These are phyloP conservation scores for Tolypocladium guangdongense DNA, from an alignment of 2,329 filamentous ascomycete species.

Conservation along the genomic window DNA sequence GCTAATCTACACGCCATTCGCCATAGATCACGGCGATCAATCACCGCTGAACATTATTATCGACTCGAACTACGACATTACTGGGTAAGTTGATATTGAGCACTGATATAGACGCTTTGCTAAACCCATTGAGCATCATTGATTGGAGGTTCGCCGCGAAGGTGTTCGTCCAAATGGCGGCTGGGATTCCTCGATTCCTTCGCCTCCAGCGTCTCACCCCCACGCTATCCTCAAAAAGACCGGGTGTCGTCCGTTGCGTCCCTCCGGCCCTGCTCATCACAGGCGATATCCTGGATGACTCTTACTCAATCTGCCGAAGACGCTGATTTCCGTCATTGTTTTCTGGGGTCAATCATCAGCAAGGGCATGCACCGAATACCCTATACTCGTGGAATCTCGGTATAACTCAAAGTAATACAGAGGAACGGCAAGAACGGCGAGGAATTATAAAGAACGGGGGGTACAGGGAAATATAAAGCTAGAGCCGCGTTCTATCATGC, in stretches of 20 bases:
- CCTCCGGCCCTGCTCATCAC: background rate
- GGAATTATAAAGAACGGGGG: too few species aligned
- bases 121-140: background rate
- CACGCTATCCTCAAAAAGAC: background rate
- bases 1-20: background rate
- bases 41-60: background rate
- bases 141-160: background rate
- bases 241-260: background rate
- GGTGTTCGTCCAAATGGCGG: background rate
- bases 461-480: too few species aligned
- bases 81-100: background rate
- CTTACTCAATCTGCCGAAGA: background rate
- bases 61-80: background rate
- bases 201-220: background rate
- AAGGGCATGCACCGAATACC: background rate
- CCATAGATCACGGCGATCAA: background rate
- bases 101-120: background rate
- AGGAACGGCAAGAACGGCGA: too few species aligned
- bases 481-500: too few species aligned
- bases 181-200: background rate
- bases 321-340: background rate
- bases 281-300: background rate
- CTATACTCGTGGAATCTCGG: too few species aligned
- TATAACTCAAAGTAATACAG: too few species aligned
- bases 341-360: background rate